A percentile compares a stretch with the other conserved stretches of the same genome.
Conservation (phyloP, 2,329 filamentous ascomycete species). For the Fusarium sp. region DNA sequence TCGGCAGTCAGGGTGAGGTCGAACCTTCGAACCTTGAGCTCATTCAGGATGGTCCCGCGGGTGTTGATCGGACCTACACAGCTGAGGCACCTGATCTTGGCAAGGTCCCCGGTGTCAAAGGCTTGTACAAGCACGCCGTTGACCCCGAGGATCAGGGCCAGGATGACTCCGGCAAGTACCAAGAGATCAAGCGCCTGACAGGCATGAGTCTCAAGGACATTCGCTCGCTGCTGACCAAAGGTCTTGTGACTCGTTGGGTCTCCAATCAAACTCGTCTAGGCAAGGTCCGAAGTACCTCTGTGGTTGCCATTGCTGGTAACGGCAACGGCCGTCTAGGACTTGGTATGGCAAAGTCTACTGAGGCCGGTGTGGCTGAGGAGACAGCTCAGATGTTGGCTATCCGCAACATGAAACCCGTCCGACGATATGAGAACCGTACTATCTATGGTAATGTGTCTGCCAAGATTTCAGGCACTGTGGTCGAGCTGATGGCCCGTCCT, state of each 20-base stretch:
- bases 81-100: conserved; percentile 63
- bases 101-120: conserved; percentile 65
- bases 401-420: conserved; percentile 91
- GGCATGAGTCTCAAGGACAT: conserved; percentile 66
- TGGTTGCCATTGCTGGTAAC: conserved; percentile 87
- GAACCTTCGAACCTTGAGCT: conserved; percentile 53
- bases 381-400: conserved; percentile 87
- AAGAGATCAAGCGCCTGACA: conserved; percentile 65
- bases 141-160: conserved; percentile 63
- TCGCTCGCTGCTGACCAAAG: conserved; percentile 72
- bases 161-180: conserved; percentile 63
- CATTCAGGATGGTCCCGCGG: conserved; percentile 53
- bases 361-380: conserved; percentile 72
- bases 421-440: conserved; percentile 90
- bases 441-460: conserved; percentile 86
- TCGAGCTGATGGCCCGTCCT: conserved; percentile 83
- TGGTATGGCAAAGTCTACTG: conserved; percentile 89
- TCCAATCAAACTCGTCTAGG: conserved; percentile 96
- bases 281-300: conserved; percentile 84
- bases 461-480: conserved; percentile 89
- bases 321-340: conserved; percentile 86
- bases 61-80: conserved; percentile 52
- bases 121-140: conserved; percentile 60
- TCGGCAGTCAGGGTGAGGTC: conserved; percentile 48
- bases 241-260: conserved; percentile 79